These are phyloP conservation scores for Lentinula raphanica DNA, from an alignment of 768 basidiomycete species.

Conservation along the genomic window DNA sequence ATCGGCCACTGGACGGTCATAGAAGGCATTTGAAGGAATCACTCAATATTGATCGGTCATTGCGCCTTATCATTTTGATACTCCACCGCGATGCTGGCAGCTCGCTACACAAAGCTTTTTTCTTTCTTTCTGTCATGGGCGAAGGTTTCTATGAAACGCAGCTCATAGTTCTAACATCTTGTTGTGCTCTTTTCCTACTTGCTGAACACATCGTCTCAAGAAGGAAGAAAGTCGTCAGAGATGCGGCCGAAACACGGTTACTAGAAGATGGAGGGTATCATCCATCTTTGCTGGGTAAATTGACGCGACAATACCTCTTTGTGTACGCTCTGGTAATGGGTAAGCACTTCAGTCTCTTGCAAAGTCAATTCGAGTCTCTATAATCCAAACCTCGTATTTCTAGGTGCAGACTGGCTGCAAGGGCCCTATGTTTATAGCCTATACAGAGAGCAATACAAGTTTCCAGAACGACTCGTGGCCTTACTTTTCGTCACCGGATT, in stretches of 20 bases:
- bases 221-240: slow-evolving; percentile 14
- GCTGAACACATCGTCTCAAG: slow-evolving; percentile 26
- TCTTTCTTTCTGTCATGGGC: background rate
- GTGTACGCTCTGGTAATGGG: slow-evolving; percentile 77
- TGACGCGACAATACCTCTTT: slow-evolving; percentile 50
- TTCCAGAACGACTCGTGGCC: slow-evolving; percentile 61
- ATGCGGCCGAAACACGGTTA: slow-evolving; percentile 1
- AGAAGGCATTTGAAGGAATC: too few species aligned
- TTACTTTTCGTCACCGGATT: slow-evolving; percentile 77
- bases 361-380: background rate
- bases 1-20: too few species aligned
- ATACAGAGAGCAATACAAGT: slow-evolving; percentile 62
- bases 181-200: slow-evolving; percentile 29
- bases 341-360: slow-evolving; percentile 28
- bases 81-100: background rate
- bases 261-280: slow-evolving; percentile 9
- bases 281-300: slow-evolving; percentile 19
- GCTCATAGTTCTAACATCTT: slow-evolving; percentile 27
- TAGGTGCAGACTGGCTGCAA: slow-evolving; percentile 76
- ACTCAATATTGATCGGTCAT: background rate
- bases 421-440: slow-evolving; percentile 77
- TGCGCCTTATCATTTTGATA: background rate
- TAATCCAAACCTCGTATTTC: background rate
- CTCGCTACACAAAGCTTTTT: background rate
- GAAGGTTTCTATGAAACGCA: slow-evolving; percentile 36